A percentile compares a stretch with the other conserved stretches of the same genome.
phyloP scores from a whole-genome alignment of 208 protist species.

The Trichomonas vaginalis region DNA sequence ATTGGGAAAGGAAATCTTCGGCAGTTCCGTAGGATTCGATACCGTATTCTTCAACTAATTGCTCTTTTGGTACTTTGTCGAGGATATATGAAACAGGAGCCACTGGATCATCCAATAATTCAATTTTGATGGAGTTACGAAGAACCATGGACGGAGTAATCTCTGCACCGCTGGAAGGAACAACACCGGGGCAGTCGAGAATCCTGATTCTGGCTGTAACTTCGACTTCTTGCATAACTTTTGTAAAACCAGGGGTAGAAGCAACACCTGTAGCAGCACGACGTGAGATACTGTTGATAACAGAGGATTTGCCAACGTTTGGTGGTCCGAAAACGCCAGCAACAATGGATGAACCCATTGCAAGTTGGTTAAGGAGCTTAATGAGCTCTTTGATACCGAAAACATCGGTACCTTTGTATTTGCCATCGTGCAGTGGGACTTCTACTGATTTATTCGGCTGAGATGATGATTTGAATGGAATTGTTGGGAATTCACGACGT shows the following conservation, averaged over 20 bases:
- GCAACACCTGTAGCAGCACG: not conserved
- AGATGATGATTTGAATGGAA: conserved; percentile 30
- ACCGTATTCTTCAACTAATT: conserved; percentile 23
- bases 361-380: conserved; percentile 25
- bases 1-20: conserved; percentile 16
- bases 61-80: conserved; percentile 21
- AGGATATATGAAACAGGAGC: conserved; percentile 20
- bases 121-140: conserved; percentile 27
- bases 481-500: conserved; percentile 23
- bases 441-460: not conserved
- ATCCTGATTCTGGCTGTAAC: conserved; percentile 26
- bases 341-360: not conserved
- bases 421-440: not conserved
- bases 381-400: conserved; percentile 30
- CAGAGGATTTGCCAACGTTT: conserved; percentile 30
- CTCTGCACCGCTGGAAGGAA: not conserved
- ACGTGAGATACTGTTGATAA: conserved; percentile 34
- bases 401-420: not conserved
- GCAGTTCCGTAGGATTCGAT: conserved; percentile 21
- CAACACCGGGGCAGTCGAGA: conserved; percentile 34
- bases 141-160: conserved; percentile 6
- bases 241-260: conserved; percentile 27
- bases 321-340: conserved; percentile 26
- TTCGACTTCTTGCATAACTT: conserved; percentile 22
- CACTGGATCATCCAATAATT: conserved; percentile 28